Conservation (phyloP, 345 rosid genomes). For the Chamaenerion angustifolium region DNA sequence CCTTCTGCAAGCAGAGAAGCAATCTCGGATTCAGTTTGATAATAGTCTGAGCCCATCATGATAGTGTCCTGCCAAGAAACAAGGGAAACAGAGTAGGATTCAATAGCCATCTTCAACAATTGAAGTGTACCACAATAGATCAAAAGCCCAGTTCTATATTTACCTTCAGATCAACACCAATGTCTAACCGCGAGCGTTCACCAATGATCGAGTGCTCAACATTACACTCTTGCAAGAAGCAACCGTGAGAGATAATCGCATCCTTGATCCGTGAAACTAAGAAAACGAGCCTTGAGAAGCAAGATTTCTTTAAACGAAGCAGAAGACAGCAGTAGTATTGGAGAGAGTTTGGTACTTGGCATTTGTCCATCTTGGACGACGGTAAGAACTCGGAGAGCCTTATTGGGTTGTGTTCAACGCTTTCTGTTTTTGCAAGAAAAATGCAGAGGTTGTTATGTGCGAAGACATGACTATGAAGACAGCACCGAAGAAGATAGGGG, state of each 20-base stretch:
- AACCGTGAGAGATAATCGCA: slow-evolving; percentile 88
- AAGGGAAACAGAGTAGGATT: background rate
- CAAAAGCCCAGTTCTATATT: background rate
- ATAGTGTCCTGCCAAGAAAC: slow-evolving; percentile 48
- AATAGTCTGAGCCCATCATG: slow-evolving; percentile 84
- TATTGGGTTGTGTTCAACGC: too few species aligned
- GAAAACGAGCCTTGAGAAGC: too few species aligned
- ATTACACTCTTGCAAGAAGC: slow-evolving; percentile 76
- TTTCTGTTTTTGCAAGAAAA: too few species aligned
- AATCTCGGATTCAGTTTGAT: slow-evolving; percentile 87
- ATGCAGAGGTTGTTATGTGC: too few species aligned
- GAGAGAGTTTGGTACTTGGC: slow-evolving; percentile 12
- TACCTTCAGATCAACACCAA: slow-evolving; percentile 80
- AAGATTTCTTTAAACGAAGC: too few species aligned
- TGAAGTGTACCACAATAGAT: background rate
- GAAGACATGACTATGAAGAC: too few species aligned
- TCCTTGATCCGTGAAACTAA: slow-evolving; percentile 39
- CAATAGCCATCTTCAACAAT: background rate
- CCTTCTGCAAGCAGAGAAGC: slow-evolving; percentile 78
- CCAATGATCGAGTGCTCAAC: slow-evolving; percentile 75
- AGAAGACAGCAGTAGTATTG: too few species aligned
- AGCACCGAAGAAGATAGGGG: too few species aligned
- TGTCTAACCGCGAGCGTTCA: too few species aligned
- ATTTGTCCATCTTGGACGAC: slow-evolving; percentile 74
- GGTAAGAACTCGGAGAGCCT: slow-evolving; percentile 84